These are phyloP conservation scores for Hyaloscypha hepaticicola DNA, from an alignment of 495 filamentous ascomycete species.

Conservation along the genomic window DNA sequence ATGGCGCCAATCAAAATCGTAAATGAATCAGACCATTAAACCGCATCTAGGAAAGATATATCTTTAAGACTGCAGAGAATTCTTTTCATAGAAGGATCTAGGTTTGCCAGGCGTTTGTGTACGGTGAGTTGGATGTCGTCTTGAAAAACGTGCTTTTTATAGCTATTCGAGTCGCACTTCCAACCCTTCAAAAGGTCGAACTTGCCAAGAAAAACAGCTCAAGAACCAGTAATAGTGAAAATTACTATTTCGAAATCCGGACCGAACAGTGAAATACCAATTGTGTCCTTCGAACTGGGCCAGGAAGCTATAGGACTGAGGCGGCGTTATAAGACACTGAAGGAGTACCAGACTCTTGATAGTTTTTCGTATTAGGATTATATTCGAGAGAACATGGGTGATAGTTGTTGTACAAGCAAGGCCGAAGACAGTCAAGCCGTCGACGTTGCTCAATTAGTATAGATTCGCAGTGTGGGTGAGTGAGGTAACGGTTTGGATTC, in stretches of 20 bases:
- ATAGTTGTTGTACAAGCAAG: constrained; percentile 13
- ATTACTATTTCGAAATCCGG: neutral
- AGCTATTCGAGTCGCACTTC: neutral
- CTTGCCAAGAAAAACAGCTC: neutral
- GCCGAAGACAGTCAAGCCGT: constrained; percentile 33
- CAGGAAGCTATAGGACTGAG: neutral
- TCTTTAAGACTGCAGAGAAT: neutral
- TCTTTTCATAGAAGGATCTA: neutral
- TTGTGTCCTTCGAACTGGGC: neutral
- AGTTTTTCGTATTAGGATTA: constrained; percentile 27
- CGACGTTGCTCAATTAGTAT: constrained; percentile 25
- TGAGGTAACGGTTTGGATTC: constrained; percentile 1
- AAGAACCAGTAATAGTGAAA: neutral
- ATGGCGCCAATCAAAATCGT: neutral
- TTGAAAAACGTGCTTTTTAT: neutral
- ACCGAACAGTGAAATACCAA: constrained; percentile 1
- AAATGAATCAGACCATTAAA: neutral
- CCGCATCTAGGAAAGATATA: neutral
- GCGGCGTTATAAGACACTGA: constrained; percentile 17
- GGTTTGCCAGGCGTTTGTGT: neutral
- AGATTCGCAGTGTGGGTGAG: neutral
- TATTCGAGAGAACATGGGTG: constrained; percentile 20
- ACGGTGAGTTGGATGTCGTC: neutral
- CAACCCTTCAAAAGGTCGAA: neutral
- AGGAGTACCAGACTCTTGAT: constrained; percentile 32